Percentiles rank a stretch among this genome's conserved stretches.
These are phyloP conservation scores for Geranomyces michiganensis DNA, from an alignment of 192 early-diverging fungal species.

Conservation along the genomic window DNA sequence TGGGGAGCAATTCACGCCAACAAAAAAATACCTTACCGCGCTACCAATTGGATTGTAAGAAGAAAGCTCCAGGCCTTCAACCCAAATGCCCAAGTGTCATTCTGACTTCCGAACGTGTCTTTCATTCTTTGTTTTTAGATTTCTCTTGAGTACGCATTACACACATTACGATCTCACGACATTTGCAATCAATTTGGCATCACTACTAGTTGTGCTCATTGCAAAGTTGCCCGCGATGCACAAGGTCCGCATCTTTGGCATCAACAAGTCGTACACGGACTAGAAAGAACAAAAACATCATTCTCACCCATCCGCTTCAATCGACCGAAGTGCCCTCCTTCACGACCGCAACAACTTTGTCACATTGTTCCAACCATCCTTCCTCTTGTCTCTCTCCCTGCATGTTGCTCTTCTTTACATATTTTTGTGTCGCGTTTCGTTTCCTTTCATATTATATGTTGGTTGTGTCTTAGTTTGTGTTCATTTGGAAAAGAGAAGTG, in stretches of 20 bases:
- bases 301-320: too few relatives aligned
- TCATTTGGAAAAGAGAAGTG: too few relatives aligned
- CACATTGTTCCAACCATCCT: too few relatives aligned
- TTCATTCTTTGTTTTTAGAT: constrained; percentile 48
- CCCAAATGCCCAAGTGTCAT: constrained; percentile 6
- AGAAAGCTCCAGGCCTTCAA: too few relatives aligned
- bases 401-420: too few relatives aligned
- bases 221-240: constrained; percentile 86
- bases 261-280: constrained; percentile 61
- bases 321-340: too few relatives aligned
- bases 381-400: too few relatives aligned
- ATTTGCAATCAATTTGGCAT: constrained; percentile 89
- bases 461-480: too few relatives aligned
- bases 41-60: constrained; percentile 90
- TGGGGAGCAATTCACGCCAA: constrained; percentile 96
- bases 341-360: too few relatives aligned
- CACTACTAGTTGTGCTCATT: constrained; percentile 80
- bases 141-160: constrained; percentile 94
- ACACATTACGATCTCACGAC: constrained; percentile 90
- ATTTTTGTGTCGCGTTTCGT: too few relatives aligned
- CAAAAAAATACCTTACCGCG: constrained; percentile 96
- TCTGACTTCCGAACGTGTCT: too few relatives aligned
- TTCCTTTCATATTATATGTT: too few relatives aligned
- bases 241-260: constrained; percentile 90
- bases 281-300: constrained; percentile 16